A percentile compares a stretch with the other conserved stretches of the same genome.
These are phyloP conservation scores for Eimeria zaria DNA, from an alignment of 169 alveolate species.

Conservation along the genomic window DNA sequence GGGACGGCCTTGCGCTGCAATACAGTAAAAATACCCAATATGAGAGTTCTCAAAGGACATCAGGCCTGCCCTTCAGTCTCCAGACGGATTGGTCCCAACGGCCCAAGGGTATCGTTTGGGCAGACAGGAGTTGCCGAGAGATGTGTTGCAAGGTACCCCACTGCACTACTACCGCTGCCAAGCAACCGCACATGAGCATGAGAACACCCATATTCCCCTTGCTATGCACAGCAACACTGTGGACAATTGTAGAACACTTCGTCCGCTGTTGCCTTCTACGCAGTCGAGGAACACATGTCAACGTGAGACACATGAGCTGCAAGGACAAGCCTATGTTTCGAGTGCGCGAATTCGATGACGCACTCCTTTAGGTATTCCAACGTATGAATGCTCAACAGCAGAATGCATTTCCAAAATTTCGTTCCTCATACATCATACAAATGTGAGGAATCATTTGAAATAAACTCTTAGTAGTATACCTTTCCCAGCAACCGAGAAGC, in stretches of 20 bases:
- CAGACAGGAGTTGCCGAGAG: background rate
- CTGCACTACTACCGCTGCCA: background rate
- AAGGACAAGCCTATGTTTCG: background rate
- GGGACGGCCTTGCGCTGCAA: background rate
- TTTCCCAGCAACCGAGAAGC: background rate
- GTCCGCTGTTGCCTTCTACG: no score
- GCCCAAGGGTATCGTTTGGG: background rate
- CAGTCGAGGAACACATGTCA: background rate
- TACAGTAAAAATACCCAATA: background rate
- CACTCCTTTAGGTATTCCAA: background rate
- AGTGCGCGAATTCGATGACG: background rate
- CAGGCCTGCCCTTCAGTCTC: background rate
- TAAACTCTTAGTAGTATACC: background rate
- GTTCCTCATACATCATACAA: background rate
- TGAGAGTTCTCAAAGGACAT: background rate
- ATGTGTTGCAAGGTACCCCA: background rate
- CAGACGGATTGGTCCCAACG: background rate
- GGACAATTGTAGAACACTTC: background rate
- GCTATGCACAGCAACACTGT: background rate
- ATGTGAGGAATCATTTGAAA: background rate
- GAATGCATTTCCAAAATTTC: background rate
- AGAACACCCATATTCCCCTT: background rate
- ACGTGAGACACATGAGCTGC: background rate
- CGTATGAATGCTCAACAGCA: background rate
- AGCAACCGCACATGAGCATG: background rate